phyloP scores from a whole-genome alignment of 208 protist species.

The Leishmania gerbilli region DNA sequence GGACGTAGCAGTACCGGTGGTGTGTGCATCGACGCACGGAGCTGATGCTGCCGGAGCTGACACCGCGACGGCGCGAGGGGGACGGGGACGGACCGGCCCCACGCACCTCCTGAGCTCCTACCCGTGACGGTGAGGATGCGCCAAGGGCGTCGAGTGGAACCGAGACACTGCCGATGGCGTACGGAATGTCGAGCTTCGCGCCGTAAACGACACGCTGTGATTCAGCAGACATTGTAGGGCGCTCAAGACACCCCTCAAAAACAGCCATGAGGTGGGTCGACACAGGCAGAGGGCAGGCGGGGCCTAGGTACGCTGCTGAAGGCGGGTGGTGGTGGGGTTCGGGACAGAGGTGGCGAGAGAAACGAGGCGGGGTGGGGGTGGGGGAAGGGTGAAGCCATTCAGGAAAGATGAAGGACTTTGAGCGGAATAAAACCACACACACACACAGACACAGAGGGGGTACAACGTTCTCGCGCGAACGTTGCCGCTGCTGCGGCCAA shows the following conservation, averaged over 20 bases:
- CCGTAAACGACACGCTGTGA: slow-evolving; percentile 52
- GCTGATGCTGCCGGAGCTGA: slow-evolving; percentile 29
- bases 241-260: neutral
- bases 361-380: neutral
- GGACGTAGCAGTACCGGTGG: slow-evolving; percentile 76
- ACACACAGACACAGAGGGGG: neutral
- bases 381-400: neutral
- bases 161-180: slow-evolving; percentile 52
- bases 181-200: slow-evolving; percentile 61
- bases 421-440: neutral
- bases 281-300: neutral
- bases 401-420: neutral
- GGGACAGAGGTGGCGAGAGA: neutral
- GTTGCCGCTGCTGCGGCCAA: neutral
- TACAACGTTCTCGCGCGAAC: neutral
- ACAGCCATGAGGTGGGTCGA: neutral
- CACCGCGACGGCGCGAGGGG: slow-evolving; percentile 10
- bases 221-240: slow-evolving; percentile 12
- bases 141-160: slow-evolving; percentile 34
- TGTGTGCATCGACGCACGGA: slow-evolving; percentile 66
- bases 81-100: neutral
- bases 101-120: neutral
- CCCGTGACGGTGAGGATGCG: neutral
- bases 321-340: neutral
- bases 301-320: neutral